These are phyloP conservation scores for Venturia effusa DNA, from an alignment of 2,329 filamentous ascomycete species.

Conservation along the genomic window DNA sequence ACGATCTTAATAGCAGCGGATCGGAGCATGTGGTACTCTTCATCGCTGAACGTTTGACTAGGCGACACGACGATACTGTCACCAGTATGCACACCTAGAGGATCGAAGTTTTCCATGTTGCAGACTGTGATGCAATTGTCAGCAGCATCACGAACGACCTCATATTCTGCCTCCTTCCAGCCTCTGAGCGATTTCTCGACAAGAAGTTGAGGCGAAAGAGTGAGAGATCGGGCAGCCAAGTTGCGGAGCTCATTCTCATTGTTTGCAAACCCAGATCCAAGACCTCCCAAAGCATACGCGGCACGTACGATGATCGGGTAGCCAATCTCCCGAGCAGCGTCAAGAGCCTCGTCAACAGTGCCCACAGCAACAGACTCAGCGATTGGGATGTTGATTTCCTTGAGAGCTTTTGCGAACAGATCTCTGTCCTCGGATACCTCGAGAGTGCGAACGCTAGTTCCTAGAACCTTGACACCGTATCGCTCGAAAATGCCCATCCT, in stretches of 20 bases:
- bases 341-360: constrained; percentile 83
- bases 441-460: constrained; percentile 87
- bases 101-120: constrained; percentile 99
- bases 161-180: constrained; percentile 99
- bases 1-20: constrained; percentile 97
- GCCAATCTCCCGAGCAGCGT: constrained; percentile 75
- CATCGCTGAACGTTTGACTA: constrained; percentile 91
- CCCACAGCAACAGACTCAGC: constrained; percentile 89
- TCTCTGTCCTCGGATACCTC: constrained; percentile 95
- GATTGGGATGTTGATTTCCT: constrained; percentile 96
- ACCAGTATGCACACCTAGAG: constrained; percentile 92
- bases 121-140: constrained; percentile 99
- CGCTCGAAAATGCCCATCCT: constrained; percentile 90
- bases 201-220: constrained; percentile 88
- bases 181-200: constrained; percentile 98
- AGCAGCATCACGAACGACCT: constrained; percentile 90
- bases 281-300: constrained; percentile 88
- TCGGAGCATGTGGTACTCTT: constrained; percentile 99
- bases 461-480: constrained; percentile 89
- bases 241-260: constrained; percentile 90
- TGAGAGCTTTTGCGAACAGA: constrained; percentile 86
- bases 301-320: constrained; percentile 98
- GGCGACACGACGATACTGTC: constrained; percentile 98
- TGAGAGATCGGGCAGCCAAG: constrained; percentile 83
- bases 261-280: constrained; percentile 92